Evolutionary conservation across 2,329 filamentous ascomycete genomes (phyloP), one percentile per base, ranked within the genome.

Genomic region (Scytalidium sp.): DNA sequence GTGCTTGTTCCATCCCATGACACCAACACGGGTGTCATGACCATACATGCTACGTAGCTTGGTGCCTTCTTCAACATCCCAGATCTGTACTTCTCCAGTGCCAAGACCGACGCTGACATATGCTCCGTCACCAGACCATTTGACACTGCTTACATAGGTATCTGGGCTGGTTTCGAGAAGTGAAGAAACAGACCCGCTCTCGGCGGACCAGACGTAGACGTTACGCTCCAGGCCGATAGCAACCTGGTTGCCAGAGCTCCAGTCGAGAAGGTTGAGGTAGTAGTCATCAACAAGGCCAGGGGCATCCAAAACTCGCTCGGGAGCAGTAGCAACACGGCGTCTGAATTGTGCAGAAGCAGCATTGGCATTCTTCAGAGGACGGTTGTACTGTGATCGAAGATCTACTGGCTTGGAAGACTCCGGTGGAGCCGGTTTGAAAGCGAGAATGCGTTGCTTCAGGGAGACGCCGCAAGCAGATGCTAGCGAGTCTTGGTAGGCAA

Each of bases 1-100:
- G 73, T 97, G 94, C 82, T 97, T 97, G 80, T 90, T 96, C 94
- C 94, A 99, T 65, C 92, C 90, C 92, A 97, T 97, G 57, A 96
- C 93, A 66, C 92, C 90, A 56, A 99, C 93, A 49, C 94, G 92
- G 36, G 90, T 93, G 65, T 97, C 93, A 67, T 99, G 94, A 53
- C 94, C 94, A 67, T 91, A 88, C 94, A 99, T 99, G 79, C 91
- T 97, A 69, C 94, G 92, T 52, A 99, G 87, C 81, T 97, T 97
- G 65, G 85, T 87, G 54, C 87, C 84, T 70, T 99, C 94, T 62
- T 96, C 88, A 22, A 97, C 93, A 64, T 97, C 94, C 93, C 94
- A 99, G 74, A 99, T 99, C 75, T 99, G 94, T 32, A 99, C 90
- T 70, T 99, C 94, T 52, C 94, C 94, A 32, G 90, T 90, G 54